These are phyloP conservation scores for Cinnamomum chago DNA, from an alignment of 164 flowering plant species.

Conservation along the genomic window DNA sequence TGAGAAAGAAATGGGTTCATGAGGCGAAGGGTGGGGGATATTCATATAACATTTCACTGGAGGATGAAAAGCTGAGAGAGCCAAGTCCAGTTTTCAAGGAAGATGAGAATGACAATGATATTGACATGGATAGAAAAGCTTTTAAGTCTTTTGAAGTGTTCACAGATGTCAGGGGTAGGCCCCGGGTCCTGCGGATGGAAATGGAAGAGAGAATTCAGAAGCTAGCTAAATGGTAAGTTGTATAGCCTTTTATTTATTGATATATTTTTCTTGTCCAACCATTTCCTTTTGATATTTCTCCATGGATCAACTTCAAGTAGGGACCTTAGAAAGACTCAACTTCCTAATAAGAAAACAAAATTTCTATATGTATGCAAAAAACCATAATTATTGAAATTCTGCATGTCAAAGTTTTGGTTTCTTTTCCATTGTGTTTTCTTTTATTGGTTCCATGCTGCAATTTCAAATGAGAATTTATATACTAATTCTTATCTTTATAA, in stretches of 20 bases:
- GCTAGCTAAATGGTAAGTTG: slow-evolving; percentile 65
- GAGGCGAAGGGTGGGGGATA: neutral
- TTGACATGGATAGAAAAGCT: slow-evolving; percentile 61
- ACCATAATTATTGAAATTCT: no score
- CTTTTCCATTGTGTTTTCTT: neutral
- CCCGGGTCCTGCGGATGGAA: slow-evolving; percentile 49
- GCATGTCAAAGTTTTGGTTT: neutral
- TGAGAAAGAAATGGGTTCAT: neutral
- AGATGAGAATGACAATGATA: slow-evolving; percentile 15
- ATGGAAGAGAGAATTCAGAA: slow-evolving; percentile 86
- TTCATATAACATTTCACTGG: slow-evolving; percentile 5
- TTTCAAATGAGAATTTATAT: neutral
- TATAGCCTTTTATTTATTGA: slow-evolving; percentile 3
- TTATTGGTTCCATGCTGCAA: neutral
- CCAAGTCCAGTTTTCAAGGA: slow-evolving; percentile 3
- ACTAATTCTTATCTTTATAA: no score
- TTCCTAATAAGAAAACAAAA: neutral
- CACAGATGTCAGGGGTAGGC: slow-evolving; percentile 43
- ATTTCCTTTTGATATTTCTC: neutral
- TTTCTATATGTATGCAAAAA: neutral
- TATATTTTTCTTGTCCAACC: neutral
- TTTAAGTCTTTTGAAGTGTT: slow-evolving; percentile 47
- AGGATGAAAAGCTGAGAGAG: neutral
- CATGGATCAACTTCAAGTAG: neutral
- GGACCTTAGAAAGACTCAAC: neutral